Evolutionary conservation across 306 rosid genomes (phyloP).

Genomic region (Glycine soja): DNA sequence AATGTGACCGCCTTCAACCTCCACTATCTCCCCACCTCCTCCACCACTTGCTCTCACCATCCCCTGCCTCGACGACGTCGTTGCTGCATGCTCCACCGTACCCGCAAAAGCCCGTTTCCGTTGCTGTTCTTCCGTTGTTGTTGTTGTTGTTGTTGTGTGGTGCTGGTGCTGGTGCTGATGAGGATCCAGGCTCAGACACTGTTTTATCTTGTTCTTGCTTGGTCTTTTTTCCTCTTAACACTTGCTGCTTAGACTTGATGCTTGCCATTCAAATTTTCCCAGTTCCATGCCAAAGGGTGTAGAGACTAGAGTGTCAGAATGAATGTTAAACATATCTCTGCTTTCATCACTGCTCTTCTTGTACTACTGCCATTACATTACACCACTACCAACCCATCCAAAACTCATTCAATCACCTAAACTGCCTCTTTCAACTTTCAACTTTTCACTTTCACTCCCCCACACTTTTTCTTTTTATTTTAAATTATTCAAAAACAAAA

Average conservation of each 20-base stretch:
- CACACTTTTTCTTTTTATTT: too few relatives aligned
- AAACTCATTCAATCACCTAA: constrained; percentile 36
- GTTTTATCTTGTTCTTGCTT: neutral
- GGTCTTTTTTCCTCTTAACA: too few relatives aligned
- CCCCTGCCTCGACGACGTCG: constrained; percentile 51
- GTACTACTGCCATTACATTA: constrained; percentile 45
- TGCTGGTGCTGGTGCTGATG: constrained; percentile 44
- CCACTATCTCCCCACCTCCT: constrained; percentile 70
- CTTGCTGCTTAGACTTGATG: too few relatives aligned
- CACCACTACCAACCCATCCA: constrained; percentile 32
- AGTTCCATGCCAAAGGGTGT: constrained; percentile 52
- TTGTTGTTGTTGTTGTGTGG: neutral
- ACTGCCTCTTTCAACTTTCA: neutral
- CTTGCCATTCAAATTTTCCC: constrained; percentile 58
- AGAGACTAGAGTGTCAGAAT: neutral
- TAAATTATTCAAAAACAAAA: too few relatives aligned
- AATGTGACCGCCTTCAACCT: constrained; percentile 90
- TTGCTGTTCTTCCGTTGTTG: neutral
- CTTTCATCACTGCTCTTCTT: constrained; percentile 59
- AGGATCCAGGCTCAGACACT: constrained; percentile 78
- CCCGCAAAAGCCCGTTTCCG: constrained; percentile 45
- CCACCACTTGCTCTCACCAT: constrained; percentile 47
- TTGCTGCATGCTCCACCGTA: constrained; percentile 61
- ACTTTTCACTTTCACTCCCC: neutral
- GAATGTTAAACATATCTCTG: constrained; percentile 60